phyloP scores from a whole-genome alignment of 176 grass and related monocot genomes.

The Urochloa ruziziensis region DNA sequence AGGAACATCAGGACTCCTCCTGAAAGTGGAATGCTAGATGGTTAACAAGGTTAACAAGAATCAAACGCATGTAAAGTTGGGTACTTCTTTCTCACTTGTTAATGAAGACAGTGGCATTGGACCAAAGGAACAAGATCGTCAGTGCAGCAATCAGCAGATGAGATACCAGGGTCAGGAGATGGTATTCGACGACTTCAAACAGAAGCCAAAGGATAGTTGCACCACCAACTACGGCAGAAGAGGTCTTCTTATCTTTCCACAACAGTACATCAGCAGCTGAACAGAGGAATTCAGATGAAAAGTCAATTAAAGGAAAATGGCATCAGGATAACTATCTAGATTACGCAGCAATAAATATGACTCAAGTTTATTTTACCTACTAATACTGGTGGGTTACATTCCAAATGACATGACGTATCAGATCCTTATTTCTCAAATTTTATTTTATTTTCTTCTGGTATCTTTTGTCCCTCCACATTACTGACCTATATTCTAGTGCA shows the following conservation, averaged over 20 bases:
- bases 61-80: background rate
- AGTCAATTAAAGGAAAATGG: background rate
- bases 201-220: slow-evolving; percentile 75
- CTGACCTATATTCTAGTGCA: background rate
- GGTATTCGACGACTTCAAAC: slow-evolving; percentile 75
- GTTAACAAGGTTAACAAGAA: background rate
- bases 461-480: background rate
- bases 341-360: background rate
- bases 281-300: background rate
- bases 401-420: background rate
- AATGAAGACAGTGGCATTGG: slow-evolving; percentile 61
- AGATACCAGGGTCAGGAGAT: slow-evolving; percentile 63
- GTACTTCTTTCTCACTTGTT: slow-evolving; percentile 52
- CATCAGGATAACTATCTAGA: background rate
- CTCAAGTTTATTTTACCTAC: background rate
- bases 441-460: background rate
- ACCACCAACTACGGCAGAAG: slow-evolving; percentile 56
- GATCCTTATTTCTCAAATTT: background rate
- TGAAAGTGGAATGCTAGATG: slow-evolving; percentile 30
- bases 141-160: slow-evolving; percentile 54
- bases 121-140: slow-evolving; percentile 62
- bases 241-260: slow-evolving; percentile 83
- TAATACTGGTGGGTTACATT: background rate
- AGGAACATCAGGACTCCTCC: slow-evolving; percentile 56
- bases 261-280: slow-evolving; percentile 83